Percentiles rank a stretch among this genome's conserved stretches.
These are phyloP conservation scores for Nakazawaea wickerhamii DNA, from an alignment of 805 yeast genomes.

Conservation along the genomic window DNA sequence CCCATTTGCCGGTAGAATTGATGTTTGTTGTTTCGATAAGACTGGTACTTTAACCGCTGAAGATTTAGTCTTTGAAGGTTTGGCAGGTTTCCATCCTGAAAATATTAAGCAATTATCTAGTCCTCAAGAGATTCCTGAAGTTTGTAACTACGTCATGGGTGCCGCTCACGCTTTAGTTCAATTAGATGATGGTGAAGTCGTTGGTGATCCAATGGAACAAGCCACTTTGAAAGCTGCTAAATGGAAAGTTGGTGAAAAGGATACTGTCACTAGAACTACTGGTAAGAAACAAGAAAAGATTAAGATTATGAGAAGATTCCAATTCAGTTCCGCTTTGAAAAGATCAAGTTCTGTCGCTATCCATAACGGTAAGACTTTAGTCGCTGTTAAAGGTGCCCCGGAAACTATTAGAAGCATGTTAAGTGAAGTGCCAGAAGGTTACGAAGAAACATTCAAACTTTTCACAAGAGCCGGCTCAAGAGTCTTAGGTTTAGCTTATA, in stretches of 20 bases:
- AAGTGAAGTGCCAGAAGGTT: conserved; percentile 60
- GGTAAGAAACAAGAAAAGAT: conserved; percentile 41
- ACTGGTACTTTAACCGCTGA: conserved; percentile 98
- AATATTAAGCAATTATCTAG: conserved; percentile 52
- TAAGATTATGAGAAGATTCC: conserved; percentile 86
- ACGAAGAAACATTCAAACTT: conserved; percentile 81
- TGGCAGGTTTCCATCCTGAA: conserved; percentile 64
- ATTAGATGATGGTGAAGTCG: conserved; percentile 93
- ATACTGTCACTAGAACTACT: conserved; percentile 47
- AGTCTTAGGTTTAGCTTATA: conserved; percentile 92
- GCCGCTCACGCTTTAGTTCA: conserved; percentile 95
- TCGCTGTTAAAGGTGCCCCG: conserved; percentile 96
- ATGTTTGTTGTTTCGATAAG: conserved; percentile 97
- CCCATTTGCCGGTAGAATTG: conserved; percentile 96
- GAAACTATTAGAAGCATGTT: conserved; percentile 87
- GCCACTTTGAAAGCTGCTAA: conserved; percentile 85
- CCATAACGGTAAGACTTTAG: conserved; percentile 50
- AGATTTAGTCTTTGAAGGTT: conserved; percentile 92
- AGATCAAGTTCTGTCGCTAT: conserved; percentile 86
- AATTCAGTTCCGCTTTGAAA: conserved; percentile 91
- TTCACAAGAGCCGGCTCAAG: conserved; percentile 95
- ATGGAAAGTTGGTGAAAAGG: conserved; percentile 80
- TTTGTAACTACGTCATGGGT: conserved; percentile 72
- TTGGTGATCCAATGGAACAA: conserved; percentile 99
- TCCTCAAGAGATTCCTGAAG: conserved; percentile 58